A percentile compares a stretch with the other conserved stretches of the same genome.
These are phyloP conservation scores for Fraxinus angustifolia DNA, from an alignment of 305 asterid species.

Conservation along the genomic window DNA sequence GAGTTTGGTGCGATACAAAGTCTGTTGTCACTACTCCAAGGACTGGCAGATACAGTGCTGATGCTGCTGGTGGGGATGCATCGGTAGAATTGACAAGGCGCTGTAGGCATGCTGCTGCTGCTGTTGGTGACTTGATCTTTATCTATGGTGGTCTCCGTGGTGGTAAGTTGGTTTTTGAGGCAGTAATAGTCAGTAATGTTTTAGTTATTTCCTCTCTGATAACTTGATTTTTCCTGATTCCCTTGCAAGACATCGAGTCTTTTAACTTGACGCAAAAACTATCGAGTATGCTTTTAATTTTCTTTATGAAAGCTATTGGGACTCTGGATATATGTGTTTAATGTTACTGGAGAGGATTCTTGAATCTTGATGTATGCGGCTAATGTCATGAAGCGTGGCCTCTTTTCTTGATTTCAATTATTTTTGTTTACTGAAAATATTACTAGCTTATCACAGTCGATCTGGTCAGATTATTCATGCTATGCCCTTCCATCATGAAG, in stretches of 20 bases:
- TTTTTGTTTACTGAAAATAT: neutral
- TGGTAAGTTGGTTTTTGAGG: conserved; percentile 53
- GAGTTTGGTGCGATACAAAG: conserved; percentile 96
- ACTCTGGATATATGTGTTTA: neutral
- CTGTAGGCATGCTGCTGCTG: conserved; percentile 94
- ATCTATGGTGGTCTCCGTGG: conserved; percentile 99
- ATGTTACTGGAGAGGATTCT: neutral
- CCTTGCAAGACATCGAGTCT: neutral
- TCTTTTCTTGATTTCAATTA: neutral
- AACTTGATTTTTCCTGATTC: neutral
- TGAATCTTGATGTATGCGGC: neutral
- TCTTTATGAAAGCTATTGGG: conserved; percentile 2
- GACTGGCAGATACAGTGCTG: conserved; percentile 96
- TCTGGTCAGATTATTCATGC: neutral
- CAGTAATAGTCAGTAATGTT: neutral
- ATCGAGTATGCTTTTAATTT: neutral
- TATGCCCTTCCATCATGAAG: neutral
- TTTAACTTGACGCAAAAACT: neutral
- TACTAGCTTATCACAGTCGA: neutral
- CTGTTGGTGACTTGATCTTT: conserved; percentile 96
- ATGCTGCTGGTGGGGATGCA: conserved; percentile 99
- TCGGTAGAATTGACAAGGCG: conserved; percentile 94
- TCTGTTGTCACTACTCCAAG: conserved; percentile 94
- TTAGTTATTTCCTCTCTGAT: neutral
- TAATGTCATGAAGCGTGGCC: neutral